A percentile compares a stretch with the other conserved stretches of the same genome.
phyloP scores from a whole-genome alignment of 306 rosid genomes.

The Vicia faba region DNA sequence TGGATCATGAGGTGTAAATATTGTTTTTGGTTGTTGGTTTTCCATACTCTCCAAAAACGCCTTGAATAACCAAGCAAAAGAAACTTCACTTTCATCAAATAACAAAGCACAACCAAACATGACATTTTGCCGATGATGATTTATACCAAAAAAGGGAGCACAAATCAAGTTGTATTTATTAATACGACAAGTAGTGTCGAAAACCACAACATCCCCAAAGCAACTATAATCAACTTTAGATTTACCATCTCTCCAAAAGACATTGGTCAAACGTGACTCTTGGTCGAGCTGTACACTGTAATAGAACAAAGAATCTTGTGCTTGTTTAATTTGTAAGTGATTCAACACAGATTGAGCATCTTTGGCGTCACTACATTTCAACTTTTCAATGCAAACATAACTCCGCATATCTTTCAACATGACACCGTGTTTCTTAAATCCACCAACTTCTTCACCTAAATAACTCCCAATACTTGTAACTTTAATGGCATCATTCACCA shows the following conservation, averaged over 20 bases:
- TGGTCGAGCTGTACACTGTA: not conserved
- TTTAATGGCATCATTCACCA: not conserved
- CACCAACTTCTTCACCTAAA: not conserved
- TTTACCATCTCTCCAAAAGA: constrained; percentile 2
- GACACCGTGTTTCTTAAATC: not conserved
- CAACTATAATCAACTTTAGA: not conserved
- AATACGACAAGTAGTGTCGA: not conserved
- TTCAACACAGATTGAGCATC: not conserved
- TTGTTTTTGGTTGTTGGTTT: not conserved
- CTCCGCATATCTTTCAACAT: not conserved
- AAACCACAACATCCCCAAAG: not conserved
- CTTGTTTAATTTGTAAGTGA: not conserved
- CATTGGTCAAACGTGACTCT: not conserved
- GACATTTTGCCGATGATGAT: not conserved
- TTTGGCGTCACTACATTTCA: not conserved
- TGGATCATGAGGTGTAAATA: not conserved
- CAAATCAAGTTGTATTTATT: not conserved
- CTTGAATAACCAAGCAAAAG: not conserved
- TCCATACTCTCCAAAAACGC: constrained; percentile 6
- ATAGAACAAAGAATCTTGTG: not conserved
- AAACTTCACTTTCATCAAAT: not conserved
- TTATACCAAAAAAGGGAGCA: not conserved
- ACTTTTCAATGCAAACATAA: not conserved
- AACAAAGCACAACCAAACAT: not conserved
- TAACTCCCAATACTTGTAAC: not conserved